These are phyloP conservation scores for Clonostachys sp. DNA, from an alignment of 2,329 filamentous ascomycete species.

Conservation along the genomic window DNA sequence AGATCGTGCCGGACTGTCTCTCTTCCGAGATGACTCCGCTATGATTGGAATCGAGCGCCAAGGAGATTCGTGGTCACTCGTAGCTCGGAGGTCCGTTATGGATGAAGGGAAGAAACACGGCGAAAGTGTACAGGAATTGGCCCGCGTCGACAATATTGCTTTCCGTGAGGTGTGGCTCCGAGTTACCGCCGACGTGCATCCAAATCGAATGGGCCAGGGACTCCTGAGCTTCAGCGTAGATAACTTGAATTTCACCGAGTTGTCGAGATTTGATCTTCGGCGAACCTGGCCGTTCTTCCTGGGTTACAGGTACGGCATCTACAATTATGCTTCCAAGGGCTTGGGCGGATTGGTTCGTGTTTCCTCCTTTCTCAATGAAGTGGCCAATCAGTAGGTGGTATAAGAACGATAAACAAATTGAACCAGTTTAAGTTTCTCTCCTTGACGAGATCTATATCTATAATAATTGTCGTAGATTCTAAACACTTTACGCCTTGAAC, in stretches of 20 bases:
- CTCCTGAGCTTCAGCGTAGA: slow-evolving; percentile 34
- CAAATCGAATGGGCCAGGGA: slow-evolving; percentile 4
- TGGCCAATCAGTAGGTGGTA: no score
- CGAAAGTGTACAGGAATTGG: not conserved
- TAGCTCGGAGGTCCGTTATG: slow-evolving; percentile 17
- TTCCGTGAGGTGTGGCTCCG: slow-evolving; percentile 10
- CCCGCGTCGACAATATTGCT: not conserved
- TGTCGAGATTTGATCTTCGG: slow-evolving; percentile 27
- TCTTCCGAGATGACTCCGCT: slow-evolving; percentile 46
- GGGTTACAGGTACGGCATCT: slow-evolving; percentile 42
- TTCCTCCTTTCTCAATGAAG: not conserved
- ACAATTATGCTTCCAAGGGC: slow-evolving; percentile 38
- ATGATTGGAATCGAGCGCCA: slow-evolving; percentile 44
- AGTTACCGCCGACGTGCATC: slow-evolving; percentile 11
- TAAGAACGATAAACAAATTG: no score
- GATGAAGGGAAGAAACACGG: slow-evolving; percentile 7
- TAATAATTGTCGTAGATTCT: no score
- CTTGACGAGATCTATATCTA: no score
- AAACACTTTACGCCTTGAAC: no score
- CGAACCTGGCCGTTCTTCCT: slow-evolving; percentile 39
- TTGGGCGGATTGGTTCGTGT: slow-evolving; percentile 11
- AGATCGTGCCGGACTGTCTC: slow-evolving; percentile 42
- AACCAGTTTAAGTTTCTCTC: no score
- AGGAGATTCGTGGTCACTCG: slow-evolving; percentile 14
- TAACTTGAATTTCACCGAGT: slow-evolving; percentile 25